Evolutionary conservation across 2,329 filamentous ascomycete species (phyloP).

Genomic region (Dactylellina leptospora): DNA sequence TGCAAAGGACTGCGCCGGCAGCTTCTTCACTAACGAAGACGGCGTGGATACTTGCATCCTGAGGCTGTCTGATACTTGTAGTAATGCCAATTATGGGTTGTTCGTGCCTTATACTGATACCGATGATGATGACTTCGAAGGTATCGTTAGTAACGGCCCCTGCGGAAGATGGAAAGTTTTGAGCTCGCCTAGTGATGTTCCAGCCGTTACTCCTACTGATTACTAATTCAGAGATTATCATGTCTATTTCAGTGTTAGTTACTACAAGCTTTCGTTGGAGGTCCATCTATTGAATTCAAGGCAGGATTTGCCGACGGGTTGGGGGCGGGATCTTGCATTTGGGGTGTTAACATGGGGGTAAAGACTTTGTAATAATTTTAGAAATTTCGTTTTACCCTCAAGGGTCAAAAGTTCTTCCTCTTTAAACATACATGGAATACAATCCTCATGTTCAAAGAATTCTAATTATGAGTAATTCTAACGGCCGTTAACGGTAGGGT

Average conservation of each 20-base stretch:
- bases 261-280: too few relatives aligned
- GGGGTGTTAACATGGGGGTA: background rate
- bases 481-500: too few relatives aligned
- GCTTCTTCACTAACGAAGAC: conserved; percentile 13
- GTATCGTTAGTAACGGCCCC: conserved; percentile 45
- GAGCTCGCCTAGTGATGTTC: background rate
- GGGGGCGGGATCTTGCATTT: too few relatives aligned
- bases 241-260: background rate
- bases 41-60: conserved; percentile 10
- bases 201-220: background rate
- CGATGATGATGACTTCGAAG: background rate
- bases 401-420: conserved; percentile 2
- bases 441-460: too few relatives aligned
- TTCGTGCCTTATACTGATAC: conserved; percentile 9
- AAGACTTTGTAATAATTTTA: background rate
- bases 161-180: conserved; percentile 33
- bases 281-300: too few relatives aligned
- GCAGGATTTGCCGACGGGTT: too few relatives aligned
- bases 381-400: background rate
- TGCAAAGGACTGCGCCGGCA: conserved; percentile 30
- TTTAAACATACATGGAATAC: too few relatives aligned
- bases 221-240: background rate
- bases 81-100: background rate
- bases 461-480: too few relatives aligned
- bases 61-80: conserved; percentile 22